Base-by-base conservation (phyloP, 2,329 filamentous ascomycete species). In the Colletotrichum sansevieriae region DNA sequence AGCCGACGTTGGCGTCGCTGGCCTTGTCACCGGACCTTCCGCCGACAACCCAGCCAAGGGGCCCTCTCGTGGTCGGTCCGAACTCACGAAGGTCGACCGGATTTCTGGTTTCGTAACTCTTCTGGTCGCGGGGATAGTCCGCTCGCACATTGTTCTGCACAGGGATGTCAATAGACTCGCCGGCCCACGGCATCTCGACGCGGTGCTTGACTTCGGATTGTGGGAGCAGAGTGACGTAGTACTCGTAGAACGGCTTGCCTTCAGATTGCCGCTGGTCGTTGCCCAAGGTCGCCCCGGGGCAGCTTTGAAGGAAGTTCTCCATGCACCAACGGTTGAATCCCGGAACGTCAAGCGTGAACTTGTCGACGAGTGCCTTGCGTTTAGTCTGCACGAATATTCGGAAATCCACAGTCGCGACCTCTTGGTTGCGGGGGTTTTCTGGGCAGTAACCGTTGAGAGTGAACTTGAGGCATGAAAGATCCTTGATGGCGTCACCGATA, bases 1-100 rank as follows among this genome's bases (percentile, higher is more conserved):
- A 79, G 0, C 83, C 83, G 4, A 83, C 76, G 56, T 84, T 85
- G n/a, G 74, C 74, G 71, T 82, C 76, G 0, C 75, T 73, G 2
- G 76, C 78, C 65, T 82, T 82, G 66, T 82, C 80, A 8, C 80
- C 80, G 3, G 77, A 71, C 9, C 70, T 57, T 13, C 61, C 58
- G 37, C 68, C 62, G 22, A 68, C 70, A 39, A 71, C 41, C 70
- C 70, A 70, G 12, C 70, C 70, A 15, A 71, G 62, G 3, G 70
- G 70, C 3, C 62, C 70, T 49, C 71, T 68, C 9, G 71, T 72
- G 13, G 74, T 76, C 2, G 66, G 71, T 6, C 76, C 74, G 59
- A 74, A 74, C 49, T 35, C 71, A 67, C 62, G 58, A 43, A 72
- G 72, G 22, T 47, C 56, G 33, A 68, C 69, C 1, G 74, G 71